A percentile compares a stretch with the other conserved stretches of the same genome.
These are phyloP conservation scores for Neostapfia colusana DNA, from an alignment of 176 grass and related monocot genomes.

Conservation along the genomic window DNA sequence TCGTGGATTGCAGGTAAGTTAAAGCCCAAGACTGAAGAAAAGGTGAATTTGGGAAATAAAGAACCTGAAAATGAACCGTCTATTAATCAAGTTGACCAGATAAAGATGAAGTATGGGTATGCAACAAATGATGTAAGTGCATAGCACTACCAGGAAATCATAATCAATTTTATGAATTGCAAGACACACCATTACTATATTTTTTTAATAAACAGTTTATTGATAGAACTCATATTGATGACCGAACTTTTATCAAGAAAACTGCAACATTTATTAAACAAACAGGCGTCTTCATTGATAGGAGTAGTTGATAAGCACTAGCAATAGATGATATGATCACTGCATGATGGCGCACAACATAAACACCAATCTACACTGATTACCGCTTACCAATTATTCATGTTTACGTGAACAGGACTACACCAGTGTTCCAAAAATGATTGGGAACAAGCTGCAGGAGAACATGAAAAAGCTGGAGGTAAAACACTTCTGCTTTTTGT, in stretches of 20 bases:
- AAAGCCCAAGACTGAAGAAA: constrained; percentile 77
- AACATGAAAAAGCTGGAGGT: constrained; percentile 91
- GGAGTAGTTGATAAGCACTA: not conserved
- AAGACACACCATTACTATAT: not conserved
- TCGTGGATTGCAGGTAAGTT: constrained; percentile 63
- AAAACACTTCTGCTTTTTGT: constrained; percentile 14
- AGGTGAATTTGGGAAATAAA: constrained; percentile 46
- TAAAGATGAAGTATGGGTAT: constrained; percentile 97
- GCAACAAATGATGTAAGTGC: constrained; percentile 69
- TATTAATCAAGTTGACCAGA: constrained; percentile 68
- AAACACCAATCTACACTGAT: not conserved
- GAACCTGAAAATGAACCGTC: constrained; percentile 54
- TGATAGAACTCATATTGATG: not conserved
- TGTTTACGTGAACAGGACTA: constrained; percentile 59
- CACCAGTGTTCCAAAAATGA: constrained; percentile 70
- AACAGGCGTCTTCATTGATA: not conserved
- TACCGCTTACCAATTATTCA: not conserved
- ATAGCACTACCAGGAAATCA: constrained; percentile 2
- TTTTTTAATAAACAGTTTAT: not conserved
- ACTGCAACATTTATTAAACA: constrained; percentile 7
- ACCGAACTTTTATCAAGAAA: not conserved
- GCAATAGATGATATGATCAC: not conserved
- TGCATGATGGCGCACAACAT: constrained; percentile 6
- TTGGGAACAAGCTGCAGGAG: constrained; percentile 75
- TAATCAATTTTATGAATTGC: constrained; percentile 1